Base-by-base conservation (phyloP, 2,329 filamentous ascomycete species). In the Verruconis gallopava region DNA sequence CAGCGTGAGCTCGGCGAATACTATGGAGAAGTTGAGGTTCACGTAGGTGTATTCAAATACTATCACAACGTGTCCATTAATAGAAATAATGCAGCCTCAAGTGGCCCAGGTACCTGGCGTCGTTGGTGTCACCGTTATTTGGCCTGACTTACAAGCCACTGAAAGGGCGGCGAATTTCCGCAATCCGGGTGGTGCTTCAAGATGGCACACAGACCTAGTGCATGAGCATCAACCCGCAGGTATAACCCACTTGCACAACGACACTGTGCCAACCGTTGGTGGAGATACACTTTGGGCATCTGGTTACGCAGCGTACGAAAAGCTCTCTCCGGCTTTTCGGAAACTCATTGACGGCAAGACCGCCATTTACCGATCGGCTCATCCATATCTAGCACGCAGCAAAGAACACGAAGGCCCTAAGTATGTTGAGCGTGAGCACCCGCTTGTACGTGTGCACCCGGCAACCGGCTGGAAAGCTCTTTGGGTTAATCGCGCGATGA, bases 51-150 rank as follows among this genome's bases (percentile, higher is more conserved):
- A 12, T 37, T 37, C 9, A 37, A 13, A 12, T 37, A 13, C 17
- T 9, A 12, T 9, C 17, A 12, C 17, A 17, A 37, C 15, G 15
- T 37, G 34, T 9, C 12, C 11, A 9, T n/a, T n/a, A n/a, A n/a
- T n/a, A n/a, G n/a, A n/a, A n/a, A n/a, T n/a, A n/a, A n/a, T 37
- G 38, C 45, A 81, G 74, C 79, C 80, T 0, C 79, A 84, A 72
- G 76, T 74, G 0, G 72, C 80, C 0, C 75, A 81, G 35, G 79
- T 84, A 0, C 80, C 80, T 0, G 80, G 79, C 2, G 62, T 81
- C 0, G 64, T 40, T 1, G 47, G 50, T 12, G 45, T 54, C 2
- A 73, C 69, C 0, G 75, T 83, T 4, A 78, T 84, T 37, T 84
- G 79, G 80, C 80, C 80, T 0, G 78, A 71, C 22, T 67, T 84